A percentile compares a stretch with the other conserved stretches of the same genome.
Conservation (phyloP, 2,329 filamentous ascomycete species). For the Pseudocercospora fijiensis region DNA sequence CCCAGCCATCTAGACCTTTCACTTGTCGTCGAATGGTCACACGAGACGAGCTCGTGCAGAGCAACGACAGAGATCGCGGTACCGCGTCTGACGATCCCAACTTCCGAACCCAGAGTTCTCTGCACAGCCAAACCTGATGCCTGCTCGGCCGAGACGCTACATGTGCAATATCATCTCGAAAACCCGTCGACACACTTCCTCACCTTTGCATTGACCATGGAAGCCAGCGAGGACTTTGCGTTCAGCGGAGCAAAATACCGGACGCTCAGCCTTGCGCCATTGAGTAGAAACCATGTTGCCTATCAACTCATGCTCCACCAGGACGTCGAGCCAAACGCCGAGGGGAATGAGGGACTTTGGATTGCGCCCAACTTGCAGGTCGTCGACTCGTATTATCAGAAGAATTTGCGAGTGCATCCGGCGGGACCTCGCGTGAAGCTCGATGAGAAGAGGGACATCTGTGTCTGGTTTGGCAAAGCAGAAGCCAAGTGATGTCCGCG, state of each 20-base stretch:
- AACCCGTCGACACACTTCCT: constrained; percentile 94
- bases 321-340: constrained; percentile 10
- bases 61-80: constrained; percentile 67
- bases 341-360: constrained; percentile 55
- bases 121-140: constrained; percentile 41
- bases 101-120: constrained; percentile 82
- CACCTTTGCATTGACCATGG: constrained; percentile 89
- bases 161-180: constrained; percentile 71
- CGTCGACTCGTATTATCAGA: constrained; percentile 89
- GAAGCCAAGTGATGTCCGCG: background rate
- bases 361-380: constrained; percentile 73
- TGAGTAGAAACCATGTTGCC: constrained; percentile 70
- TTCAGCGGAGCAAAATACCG: constrained; percentile 86
- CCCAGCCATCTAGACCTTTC: constrained; percentile 72
- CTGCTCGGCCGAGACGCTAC: constrained; percentile 33
- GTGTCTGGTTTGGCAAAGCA: constrained; percentile 8
- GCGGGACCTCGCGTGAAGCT: constrained; percentile 69
- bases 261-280: constrained; percentile 75
- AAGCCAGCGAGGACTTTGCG: constrained; percentile 86
- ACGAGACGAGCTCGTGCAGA: constrained; percentile 46
- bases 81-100: constrained; percentile 76
- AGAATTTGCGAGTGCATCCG: constrained; percentile 76
- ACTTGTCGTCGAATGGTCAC: constrained; percentile 75
- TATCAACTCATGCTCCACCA: constrained; percentile 70
- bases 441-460: constrained; percentile 50